Conservation (phyloP, 768 basidiomycete genomes). For the Pleurotus ostreatus region DNA sequence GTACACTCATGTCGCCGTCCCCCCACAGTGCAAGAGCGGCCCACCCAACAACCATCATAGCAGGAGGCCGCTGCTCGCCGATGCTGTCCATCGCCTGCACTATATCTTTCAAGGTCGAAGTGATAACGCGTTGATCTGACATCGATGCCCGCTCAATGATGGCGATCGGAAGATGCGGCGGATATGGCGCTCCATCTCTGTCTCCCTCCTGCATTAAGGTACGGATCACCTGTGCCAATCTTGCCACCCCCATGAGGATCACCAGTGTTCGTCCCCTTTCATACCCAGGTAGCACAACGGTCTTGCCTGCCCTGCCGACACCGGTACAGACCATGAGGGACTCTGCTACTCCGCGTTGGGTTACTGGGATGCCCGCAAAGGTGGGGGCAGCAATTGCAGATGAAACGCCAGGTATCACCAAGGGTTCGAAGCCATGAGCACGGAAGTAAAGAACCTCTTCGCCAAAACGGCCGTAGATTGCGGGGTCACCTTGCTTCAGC, state of each 20-base stretch:
- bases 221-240: slow-evolving; percentile 67
- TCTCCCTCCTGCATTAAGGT: slow-evolving; percentile 36
- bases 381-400: slow-evolving; percentile 89
- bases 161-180: slow-evolving; percentile 76
- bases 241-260: slow-evolving; percentile 93
- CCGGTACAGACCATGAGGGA: slow-evolving; percentile 90
- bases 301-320: slow-evolving; percentile 82
- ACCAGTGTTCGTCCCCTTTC: slow-evolving; percentile 76
- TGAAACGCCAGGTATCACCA: slow-evolving; percentile 86
- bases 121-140: slow-evolving; percentile 85
- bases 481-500: slow-evolving; percentile 98
- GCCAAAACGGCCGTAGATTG: slow-evolving; percentile 89
- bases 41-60: slow-evolving; percentile 97
- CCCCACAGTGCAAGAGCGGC: slow-evolving; percentile 75
- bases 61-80: slow-evolving; percentile 90
- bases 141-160: slow-evolving; percentile 94
- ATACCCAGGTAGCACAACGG: slow-evolving; percentile 84
- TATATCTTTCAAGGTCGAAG: slow-evolving; percentile 72
- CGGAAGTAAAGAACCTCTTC: slow-evolving; percentile 96
- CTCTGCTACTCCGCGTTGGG: slow-evolving; percentile 92
- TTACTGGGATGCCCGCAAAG: slow-evolving; percentile 89
- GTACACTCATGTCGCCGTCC: slow-evolving; percentile 62
- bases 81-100: slow-evolving; percentile 63
- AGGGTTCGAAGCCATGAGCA: slow-evolving; percentile 73
- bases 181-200: slow-evolving; percentile 56